Percentiles rank a stretch among this genome's conserved stretches.
Evolutionary conservation across 345 rosid genomes (phyloP).

Genomic region (Citrus unshiu): DNA sequence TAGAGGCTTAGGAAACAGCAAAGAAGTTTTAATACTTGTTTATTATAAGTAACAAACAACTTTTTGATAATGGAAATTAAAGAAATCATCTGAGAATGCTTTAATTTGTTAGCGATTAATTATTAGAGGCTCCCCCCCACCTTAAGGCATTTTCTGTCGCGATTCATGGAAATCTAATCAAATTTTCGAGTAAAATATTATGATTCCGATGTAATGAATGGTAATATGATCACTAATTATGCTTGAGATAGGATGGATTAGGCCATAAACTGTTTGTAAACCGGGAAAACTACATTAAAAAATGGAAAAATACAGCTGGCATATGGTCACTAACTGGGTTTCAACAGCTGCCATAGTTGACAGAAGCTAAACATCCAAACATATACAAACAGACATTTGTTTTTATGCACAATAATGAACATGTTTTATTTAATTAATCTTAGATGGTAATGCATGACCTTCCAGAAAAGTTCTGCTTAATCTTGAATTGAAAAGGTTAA

Average conservation of each 20-base stretch:
- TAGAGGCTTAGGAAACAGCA: background rate
- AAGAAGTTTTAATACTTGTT: too few species aligned
- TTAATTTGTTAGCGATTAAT: background rate
- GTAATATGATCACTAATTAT: background rate
- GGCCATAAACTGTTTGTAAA: background rate
- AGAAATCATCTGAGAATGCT: background rate
- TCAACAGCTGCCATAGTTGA: background rate
- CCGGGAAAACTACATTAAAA: too few species aligned
- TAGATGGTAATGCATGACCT: background rate
- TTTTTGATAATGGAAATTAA: background rate
- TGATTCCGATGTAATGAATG: background rate
- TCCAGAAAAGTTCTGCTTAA: background rate
- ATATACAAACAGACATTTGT: background rate
- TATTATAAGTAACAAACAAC: background rate
- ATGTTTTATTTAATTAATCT: background rate
- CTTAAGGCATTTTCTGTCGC: background rate
- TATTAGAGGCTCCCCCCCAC: background rate
- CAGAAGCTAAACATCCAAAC: background rate
- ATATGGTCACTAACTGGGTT: background rate
- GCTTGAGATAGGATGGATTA: background rate
- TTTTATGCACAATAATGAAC: background rate
- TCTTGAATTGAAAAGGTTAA: background rate
- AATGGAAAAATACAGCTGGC: background rate
- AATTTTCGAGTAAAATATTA: background rate
- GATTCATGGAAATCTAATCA: background rate